phyloP scores from a whole-genome alignment of 2,329 filamentous ascomycete genomes.

The Erysiphe pisi region DNA sequence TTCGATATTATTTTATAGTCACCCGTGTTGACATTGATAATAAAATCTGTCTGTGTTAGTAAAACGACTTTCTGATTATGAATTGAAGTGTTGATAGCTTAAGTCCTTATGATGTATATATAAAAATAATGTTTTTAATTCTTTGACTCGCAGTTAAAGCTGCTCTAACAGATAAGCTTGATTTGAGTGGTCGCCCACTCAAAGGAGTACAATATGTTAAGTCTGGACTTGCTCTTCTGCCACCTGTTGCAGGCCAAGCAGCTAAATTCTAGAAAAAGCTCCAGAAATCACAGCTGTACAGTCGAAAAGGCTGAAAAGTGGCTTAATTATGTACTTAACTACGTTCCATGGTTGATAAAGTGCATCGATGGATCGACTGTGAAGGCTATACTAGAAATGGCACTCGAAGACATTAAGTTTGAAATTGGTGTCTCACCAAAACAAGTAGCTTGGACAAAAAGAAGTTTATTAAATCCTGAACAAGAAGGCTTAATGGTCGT shows the following conservation, averaged over 20 bases:
- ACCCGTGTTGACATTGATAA: no score
- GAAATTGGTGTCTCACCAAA: conserved; percentile 19
- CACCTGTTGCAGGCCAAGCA: background rate
- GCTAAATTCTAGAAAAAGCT: conserved; percentile 1
- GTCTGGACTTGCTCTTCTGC: conserved; percentile 18
- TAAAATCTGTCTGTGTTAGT: no score
- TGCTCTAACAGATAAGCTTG: no score
- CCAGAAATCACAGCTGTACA: conserved; percentile 11
- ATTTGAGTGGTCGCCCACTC: background rate
- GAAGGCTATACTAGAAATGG: conserved; percentile 10
- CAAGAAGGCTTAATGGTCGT: background rate
- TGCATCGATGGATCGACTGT: conserved; percentile 22
- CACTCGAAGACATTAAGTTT: conserved; percentile 18
- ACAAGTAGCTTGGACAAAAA: background rate
- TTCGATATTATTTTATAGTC: no score
- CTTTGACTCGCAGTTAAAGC: no score
- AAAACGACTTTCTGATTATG: no score
- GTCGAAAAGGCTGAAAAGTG: conserved; percentile 12
- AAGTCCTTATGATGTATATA: no score
- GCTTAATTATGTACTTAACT: background rate
- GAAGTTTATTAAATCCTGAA: background rate
- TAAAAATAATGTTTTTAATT: no score
- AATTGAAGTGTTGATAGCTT: no score
- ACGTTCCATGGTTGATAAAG: conserved; percentile 21
- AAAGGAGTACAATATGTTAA: conserved; percentile 5